Evolutionary conservation across 805 yeast genomes (phyloP), one percentile per base, ranked within the genome.

Genomic region (Tetrapisispora arboricola): DNA sequence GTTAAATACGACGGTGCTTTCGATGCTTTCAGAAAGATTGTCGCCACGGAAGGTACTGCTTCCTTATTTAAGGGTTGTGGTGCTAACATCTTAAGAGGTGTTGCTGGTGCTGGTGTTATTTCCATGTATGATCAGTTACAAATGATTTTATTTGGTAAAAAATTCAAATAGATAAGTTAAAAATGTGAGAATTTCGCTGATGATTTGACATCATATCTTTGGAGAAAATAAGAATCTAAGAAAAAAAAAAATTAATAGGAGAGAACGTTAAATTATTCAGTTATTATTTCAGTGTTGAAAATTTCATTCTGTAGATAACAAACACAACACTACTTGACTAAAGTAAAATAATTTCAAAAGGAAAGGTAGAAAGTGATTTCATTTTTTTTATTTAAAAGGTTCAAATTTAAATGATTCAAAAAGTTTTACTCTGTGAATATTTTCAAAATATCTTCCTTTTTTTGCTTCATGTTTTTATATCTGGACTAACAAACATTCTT

Each of bases 61-160:
- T 85, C 96, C 61, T 77, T 87, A 72, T 87, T 87, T 90, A 88
- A 85, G 80, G 96, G 96, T 78, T 87, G 95, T 73, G 95, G 90
- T 81, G 96, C 96, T 71, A 87, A 87, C 92, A 87, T 87, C 80
- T 79, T 87, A 73, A 87, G 96, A 83, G 96, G 96, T 85, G 95
- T 87, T 68, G 96, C 96, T 72, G 95, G 95, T 80, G 96, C 96
- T 67, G 95, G 95, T 84, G 96, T 88, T 63, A 85, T 87, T 71
- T 87, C 96, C 76, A 65, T 88, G 78, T 87, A 88, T 78, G 96
- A 88, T 73, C 95, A 87, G 76, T 76, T 87, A 70, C 96, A 87
- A 76, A 71, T 87, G 73, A 80, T 87, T 78, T 45, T 88, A 61
- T 86, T 87, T 72, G 96, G 96, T 73, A 86, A 87, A 85, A 85